phyloP scores from a whole-genome alignment of 495 filamentous ascomycete species.

The Penicillium verhagenii region DNA sequence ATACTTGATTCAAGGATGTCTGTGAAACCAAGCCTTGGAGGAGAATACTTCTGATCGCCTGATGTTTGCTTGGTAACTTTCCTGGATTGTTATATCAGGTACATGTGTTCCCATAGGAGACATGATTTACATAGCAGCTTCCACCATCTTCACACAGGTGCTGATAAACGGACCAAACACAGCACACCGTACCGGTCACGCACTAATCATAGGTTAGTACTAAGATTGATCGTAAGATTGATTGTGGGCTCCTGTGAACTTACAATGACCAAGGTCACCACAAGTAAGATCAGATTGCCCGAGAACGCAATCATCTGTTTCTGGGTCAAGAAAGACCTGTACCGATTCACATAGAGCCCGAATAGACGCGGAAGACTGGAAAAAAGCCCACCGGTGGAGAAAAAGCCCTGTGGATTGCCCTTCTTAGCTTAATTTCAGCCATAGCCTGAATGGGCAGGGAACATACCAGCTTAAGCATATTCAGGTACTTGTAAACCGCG shows the following conservation, averaged over 20 bases:
- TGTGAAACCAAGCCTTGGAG: no score
- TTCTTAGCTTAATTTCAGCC: conserved; percentile 3
- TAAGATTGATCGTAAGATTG: background rate
- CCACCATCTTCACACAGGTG: conserved; percentile 19
- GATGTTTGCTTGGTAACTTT: no score
- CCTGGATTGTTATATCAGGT: no score
- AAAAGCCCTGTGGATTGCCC: conserved; percentile 15
- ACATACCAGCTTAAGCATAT: conserved; percentile 47
- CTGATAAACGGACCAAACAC: conserved; percentile 27
- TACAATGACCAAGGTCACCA: conserved; percentile 31
- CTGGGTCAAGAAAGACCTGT: conserved; percentile 17
- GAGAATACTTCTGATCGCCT: no score
- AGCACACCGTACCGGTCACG: conserved; percentile 34
- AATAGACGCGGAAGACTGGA: conserved; percentile 31
- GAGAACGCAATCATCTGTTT: conserved; percentile 22
- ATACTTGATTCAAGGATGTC: no score
- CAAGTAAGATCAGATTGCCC: conserved; percentile 23
- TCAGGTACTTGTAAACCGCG: conserved; percentile 65
- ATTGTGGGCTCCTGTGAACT: conserved; percentile 3
- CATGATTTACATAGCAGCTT: conserved; percentile 34
- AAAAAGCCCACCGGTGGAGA: conserved; percentile 31
- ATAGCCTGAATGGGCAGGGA: background rate
- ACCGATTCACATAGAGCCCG: conserved; percentile 34
- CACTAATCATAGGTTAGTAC: conserved; percentile 9
- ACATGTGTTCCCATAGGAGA: no score